A percentile compares a stretch with the other conserved stretches of the same genome.
Conservation (phyloP, 441 rosid genomes). For the Breynia disticha region DNA sequence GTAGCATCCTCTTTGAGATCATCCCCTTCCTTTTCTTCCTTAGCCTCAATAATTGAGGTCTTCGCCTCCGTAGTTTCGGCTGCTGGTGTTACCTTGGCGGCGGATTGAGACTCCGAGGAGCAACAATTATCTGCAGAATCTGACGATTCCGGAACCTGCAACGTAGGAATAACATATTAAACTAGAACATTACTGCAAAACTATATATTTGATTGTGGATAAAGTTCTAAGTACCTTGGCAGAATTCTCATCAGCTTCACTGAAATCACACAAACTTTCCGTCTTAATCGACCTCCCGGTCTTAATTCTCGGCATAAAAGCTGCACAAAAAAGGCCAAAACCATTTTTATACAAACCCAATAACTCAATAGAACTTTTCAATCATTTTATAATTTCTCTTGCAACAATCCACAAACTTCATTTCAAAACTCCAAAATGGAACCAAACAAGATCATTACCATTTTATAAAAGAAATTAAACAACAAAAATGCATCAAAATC, state of each 20-base stretch:
- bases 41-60: not conserved
- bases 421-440: too few relatives aligned
- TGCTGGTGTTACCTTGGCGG: slow-evolving; percentile 6
- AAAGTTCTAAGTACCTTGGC: slow-evolving; percentile 31
- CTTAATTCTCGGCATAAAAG: slow-evolving; percentile 79
- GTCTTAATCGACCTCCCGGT: slow-evolving; percentile 60
- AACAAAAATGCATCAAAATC: too few relatives aligned
- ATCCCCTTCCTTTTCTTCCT: too few relatives aligned
- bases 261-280: slow-evolving; percentile 67
- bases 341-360: not conserved
- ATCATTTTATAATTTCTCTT: too few relatives aligned
- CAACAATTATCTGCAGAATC: slow-evolving; percentile 15
- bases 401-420: too few relatives aligned
- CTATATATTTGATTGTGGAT: not conserved
- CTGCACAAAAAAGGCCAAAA: slow-evolving; percentile 29
- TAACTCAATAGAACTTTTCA: not conserved
- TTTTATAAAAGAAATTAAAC: too few relatives aligned
- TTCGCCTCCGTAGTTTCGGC: slow-evolving; percentile 14
- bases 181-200: not conserved
- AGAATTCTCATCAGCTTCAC: slow-evolving; percentile 52
- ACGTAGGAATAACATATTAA: slow-evolving; percentile 2
- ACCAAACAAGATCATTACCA: not conserved
- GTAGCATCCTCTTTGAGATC: too few relatives aligned
- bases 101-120: slow-evolving; percentile 14
- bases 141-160: slow-evolving; percentile 37